phyloP scores from a whole-genome alignment of 305 asterid species.

The Ilex paraguariensis region DNA sequence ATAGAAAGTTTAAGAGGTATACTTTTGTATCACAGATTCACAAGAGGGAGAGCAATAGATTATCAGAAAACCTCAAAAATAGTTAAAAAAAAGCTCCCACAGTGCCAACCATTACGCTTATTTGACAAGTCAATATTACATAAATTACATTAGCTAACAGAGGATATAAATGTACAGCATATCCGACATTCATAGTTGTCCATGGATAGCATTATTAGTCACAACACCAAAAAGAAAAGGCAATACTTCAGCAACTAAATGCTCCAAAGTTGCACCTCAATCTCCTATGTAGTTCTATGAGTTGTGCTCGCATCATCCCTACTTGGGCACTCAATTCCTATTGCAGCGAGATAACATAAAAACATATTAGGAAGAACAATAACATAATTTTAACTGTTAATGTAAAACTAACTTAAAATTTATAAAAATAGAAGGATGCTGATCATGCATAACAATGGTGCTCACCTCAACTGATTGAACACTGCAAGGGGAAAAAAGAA shows the following conservation, averaged over 20 bases:
- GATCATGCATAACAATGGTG: background rate
- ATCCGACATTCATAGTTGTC: background rate
- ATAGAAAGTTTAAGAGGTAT: too few relatives aligned
- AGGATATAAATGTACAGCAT: background rate
- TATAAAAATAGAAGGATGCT: too few relatives aligned
- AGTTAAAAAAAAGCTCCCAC: too few relatives aligned
- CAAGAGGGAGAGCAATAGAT: too few relatives aligned
- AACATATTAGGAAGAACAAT: background rate
- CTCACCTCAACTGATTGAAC: constrained; percentile 68
- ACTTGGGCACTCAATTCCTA: constrained; percentile 67
- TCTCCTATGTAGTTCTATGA: constrained; percentile 46
- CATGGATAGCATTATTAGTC: background rate
- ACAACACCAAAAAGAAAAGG: background rate
- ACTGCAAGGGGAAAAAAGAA: constrained; percentile 35
- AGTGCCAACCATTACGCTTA: too few relatives aligned
- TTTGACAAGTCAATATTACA: too few relatives aligned
- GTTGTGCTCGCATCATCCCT: constrained; percentile 42
- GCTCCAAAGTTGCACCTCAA: constrained; percentile 36
- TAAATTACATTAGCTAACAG: too few relatives aligned
- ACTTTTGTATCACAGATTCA: too few relatives aligned
- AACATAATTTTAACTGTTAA: background rate
- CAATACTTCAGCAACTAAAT: constrained; percentile 7
- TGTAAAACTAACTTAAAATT: background rate
- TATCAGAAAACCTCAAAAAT: too few relatives aligned
- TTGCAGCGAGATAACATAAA: constrained; percentile 10